Evolutionary conservation across 1,284 basidiomycete genomes (phyloP), one percentile per base, ranked within the genome.

Genomic region (Phylloporus gajari): DNA sequence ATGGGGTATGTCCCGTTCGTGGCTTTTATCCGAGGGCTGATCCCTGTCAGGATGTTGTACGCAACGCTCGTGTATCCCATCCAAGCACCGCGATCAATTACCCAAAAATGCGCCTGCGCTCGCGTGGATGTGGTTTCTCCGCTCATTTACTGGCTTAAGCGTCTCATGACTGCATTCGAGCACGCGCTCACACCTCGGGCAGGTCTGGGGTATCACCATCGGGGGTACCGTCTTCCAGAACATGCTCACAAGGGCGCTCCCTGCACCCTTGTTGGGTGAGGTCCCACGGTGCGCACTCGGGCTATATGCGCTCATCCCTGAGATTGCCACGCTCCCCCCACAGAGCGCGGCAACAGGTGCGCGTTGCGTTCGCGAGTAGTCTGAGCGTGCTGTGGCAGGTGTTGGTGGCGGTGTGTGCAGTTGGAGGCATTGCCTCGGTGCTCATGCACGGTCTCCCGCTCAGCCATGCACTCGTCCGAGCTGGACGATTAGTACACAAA

Each of bases 51-150:
- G 38, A 15, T 17, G 6, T 27, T 79, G 63, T 65, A 65, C 13
- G 68, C 74, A 13, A 73, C 72, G 44, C 44, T 75, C 17, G 73
- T 78, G 38, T 85, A 83, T 64, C 78, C 82, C 5, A 79, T 84
- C 17, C 78, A 83, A 48, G 82, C 83, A 5, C 82, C 82, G 0
- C 61, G 82, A 19, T 73, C 76, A 1, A 74, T 78, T 30, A 70
- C 73, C 1, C 70, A 75, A 27, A 80, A 79, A n/a, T 32, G 80
- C 80, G 11, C 68, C 72, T 11, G 79, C 81, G 3, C 69, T 83
- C 4, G 74, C 75, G 6, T 77, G 75, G 71, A 75, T 77, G 70
- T 77, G 77, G 67, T 84, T 83, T 66, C 70, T 80, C 25, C 81
- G 83, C 32, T 75, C 72, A 23, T 82, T 83, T 60, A 76, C 78